Conservation (phyloP, 1,139 yeast genomes). For the Petasospora fabianii region DNA sequence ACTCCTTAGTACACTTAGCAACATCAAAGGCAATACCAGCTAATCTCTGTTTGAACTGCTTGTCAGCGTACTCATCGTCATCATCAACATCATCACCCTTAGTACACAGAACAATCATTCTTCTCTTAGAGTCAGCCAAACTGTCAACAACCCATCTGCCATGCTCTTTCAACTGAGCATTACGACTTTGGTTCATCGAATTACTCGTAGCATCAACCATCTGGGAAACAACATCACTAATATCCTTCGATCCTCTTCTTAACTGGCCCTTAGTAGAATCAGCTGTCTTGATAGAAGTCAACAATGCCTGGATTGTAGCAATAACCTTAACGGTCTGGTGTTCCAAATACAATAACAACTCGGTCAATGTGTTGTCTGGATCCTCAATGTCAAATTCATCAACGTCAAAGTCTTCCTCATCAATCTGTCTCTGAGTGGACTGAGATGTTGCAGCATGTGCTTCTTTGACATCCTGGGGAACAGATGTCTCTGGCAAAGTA, state of each 20-base stretch:
- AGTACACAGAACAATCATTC: conserved; percentile 66
- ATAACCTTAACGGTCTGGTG: conserved; percentile 93
- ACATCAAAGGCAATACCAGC: conserved; percentile 96
- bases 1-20: conserved; percentile 92
- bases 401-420: conserved; percentile 48
- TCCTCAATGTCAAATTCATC: conserved; percentile 77
- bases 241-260: conserved; percentile 67
- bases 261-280: conserved; percentile 75
- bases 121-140: conserved; percentile 76
- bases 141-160: conserved; percentile 89
- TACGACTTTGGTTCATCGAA: conserved; percentile 86
- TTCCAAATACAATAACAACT: conserved; percentile 80
- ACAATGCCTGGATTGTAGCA: conserved; percentile 78
- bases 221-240: conserved; percentile 71
- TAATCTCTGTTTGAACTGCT: conserved; percentile 84
- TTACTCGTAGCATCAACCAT: conserved; percentile 90
- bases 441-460: not conserved
- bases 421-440: conserved; percentile 9
- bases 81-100: conserved; percentile 45
- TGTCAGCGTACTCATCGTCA: conserved; percentile 74
- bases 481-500: no score
- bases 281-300: conserved; percentile 72
- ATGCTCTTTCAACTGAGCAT: conserved; percentile 75
- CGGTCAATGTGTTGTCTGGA: conserved; percentile 85
- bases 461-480: no score